phyloP scores from a whole-genome alignment of 2,329 filamentous ascomycete genomes.

The Fusarium chaquense region DNA sequence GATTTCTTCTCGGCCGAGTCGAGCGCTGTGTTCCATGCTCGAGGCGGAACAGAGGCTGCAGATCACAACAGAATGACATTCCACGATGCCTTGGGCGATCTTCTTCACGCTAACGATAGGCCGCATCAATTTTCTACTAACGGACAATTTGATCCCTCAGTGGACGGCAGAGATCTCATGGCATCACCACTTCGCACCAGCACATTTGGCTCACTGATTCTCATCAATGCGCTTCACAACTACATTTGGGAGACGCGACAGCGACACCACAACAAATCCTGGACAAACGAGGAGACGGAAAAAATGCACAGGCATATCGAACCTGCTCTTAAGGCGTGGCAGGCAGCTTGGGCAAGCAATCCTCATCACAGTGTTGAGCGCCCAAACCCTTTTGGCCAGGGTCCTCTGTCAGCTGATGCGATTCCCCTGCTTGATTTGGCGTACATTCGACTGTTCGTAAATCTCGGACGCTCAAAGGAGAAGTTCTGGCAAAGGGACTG shows the following conservation, averaged over 20 bases:
- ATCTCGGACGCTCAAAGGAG: conserved; percentile 91
- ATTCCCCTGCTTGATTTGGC: conserved; percentile 92
- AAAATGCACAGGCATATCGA: conserved; percentile 97
- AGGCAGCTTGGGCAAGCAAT: conserved; percentile 89
- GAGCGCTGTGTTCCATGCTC: conserved; percentile 81
- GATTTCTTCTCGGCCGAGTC: conserved; percentile 88
- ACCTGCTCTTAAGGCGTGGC: conserved; percentile 93
- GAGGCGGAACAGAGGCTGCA: conserved; percentile 77
- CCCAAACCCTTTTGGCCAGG: conserved; percentile 84
- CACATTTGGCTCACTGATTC: conserved; percentile 88
- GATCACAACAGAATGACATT: conserved; percentile 81
- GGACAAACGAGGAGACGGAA: conserved; percentile 93
- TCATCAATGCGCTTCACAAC: conserved; percentile 96
- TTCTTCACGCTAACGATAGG: conserved; percentile 81
- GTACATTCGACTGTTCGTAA: conserved; percentile 92
- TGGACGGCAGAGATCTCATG: conserved; percentile 57
- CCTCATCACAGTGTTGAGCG: conserved; percentile 85
- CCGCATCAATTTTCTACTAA: conserved; percentile 60
- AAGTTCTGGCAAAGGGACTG: conserved; percentile 95
- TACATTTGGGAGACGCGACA: conserved; percentile 99
- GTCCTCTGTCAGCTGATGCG: conserved; percentile 88
- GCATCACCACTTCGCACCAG: conserved; percentile 80
- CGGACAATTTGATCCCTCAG: conserved; percentile 32
- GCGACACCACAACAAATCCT: conserved; percentile 85
- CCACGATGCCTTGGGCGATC: conserved; percentile 81